Evolutionary conservation across 106 monocot genomes (phyloP).

Genomic region (Dendrobium officinale): DNA sequence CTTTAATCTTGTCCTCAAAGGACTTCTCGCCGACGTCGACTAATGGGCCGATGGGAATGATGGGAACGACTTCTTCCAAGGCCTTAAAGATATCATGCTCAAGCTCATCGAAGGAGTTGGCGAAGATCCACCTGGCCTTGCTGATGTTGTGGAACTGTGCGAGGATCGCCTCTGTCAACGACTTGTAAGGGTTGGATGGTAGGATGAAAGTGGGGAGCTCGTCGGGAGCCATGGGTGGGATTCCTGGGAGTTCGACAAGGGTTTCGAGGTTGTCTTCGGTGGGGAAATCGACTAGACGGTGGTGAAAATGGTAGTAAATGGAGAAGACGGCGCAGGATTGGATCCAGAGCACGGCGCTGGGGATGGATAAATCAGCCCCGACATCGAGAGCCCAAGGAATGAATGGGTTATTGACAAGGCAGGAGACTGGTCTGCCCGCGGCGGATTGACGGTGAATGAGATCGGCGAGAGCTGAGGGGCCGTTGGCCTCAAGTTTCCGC

Average conservation of each 20-base stretch:
- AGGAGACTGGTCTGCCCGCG: conserved; percentile 39
- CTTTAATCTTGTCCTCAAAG: conserved; percentile 4
- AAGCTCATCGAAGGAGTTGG: conserved; percentile 52
- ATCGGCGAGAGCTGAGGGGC: conserved; percentile 20
- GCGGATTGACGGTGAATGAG: conserved; percentile 39
- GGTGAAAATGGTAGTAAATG: conserved; percentile 60
- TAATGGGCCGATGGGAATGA: conserved; percentile 50
- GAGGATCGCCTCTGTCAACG: conserved; percentile 22
- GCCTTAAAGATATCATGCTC: conserved; percentile 27
- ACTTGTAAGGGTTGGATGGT: conserved; percentile 31
- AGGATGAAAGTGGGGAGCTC: conserved; percentile 69
- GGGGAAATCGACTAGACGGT: conserved; percentile 42
- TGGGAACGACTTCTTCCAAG: not conserved
- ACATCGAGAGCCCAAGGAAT: conserved; percentile 70
- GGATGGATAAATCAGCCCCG: conserved; percentile 39
- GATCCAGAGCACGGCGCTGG: conserved; percentile 65
- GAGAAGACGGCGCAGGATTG: conserved; percentile 85
- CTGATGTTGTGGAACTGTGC: conserved; percentile 28
- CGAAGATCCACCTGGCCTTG: conserved; percentile 42
- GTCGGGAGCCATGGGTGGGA: conserved; percentile 25
- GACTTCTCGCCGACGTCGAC: conserved; percentile 9
- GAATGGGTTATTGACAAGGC: conserved; percentile 63
- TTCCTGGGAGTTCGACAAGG: conserved; percentile 33
- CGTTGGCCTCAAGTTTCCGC: conserved; percentile 18
- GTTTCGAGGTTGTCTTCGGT: conserved; percentile 16